Conservation (phyloP, 2,329 filamentous ascomycete genomes). For the Calonectria fujianensis region DNA sequence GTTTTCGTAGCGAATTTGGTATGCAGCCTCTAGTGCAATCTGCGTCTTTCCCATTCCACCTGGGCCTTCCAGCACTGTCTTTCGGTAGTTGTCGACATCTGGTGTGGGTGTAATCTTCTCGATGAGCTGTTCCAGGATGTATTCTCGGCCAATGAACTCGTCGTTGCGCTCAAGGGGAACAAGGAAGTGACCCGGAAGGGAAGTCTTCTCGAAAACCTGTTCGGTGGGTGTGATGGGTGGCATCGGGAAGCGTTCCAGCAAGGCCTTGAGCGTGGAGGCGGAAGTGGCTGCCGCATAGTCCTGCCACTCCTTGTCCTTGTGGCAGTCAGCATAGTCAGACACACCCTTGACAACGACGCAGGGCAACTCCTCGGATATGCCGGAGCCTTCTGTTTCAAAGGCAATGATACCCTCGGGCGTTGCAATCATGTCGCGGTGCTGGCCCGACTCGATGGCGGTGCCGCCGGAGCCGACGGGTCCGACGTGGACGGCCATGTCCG, state of each 20-base stretch:
- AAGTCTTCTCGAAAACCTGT: background rate
- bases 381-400: background rate
- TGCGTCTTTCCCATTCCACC: conserved; percentile 64
- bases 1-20: conserved; percentile 50
- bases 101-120: background rate
- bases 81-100: conserved; percentile 17
- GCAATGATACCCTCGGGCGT: background rate
- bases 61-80: conserved; percentile 53
- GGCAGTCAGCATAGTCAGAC: background rate
- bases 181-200: background rate
- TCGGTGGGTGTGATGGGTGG: background rate
- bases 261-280: background rate
- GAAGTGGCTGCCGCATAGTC: conserved; percentile 7
- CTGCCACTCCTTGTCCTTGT: conserved; percentile 8
- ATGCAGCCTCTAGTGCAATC: conserved; percentile 61
- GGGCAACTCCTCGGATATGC: background rate
- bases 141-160: conserved; percentile 52
- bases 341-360: conserved; percentile 2
- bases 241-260: background rate
- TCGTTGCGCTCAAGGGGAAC: conserved; percentile 54
- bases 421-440: conserved; percentile 11
- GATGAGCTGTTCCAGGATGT: conserved; percentile 37
- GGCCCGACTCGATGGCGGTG: background rate
- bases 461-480: background rate
- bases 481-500: background rate